phyloP scores from a whole-genome alignment of 768 basidiomycete genomes.

The Amanita thiersii region DNA sequence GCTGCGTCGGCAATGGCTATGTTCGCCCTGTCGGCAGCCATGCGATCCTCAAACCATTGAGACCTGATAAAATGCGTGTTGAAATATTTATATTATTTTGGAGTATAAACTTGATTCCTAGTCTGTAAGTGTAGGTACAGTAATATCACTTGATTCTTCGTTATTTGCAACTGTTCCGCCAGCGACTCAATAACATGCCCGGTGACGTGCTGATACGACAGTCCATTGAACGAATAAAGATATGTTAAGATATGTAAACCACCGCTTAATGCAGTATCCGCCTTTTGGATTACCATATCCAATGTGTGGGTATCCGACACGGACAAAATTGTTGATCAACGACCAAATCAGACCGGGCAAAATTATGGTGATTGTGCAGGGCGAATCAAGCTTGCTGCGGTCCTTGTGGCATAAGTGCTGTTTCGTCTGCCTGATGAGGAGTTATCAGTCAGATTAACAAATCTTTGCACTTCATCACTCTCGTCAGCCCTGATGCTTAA shows the following conservation, averaged over 20 bases:
- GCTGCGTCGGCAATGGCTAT: conserved; percentile 55
- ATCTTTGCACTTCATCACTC: too few species aligned
- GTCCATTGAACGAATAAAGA: conserved; percentile 5
- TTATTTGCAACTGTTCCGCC: neutral
- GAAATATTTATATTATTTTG: conserved; percentile 11
- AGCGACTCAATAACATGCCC: neutral
- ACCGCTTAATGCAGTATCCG: neutral
- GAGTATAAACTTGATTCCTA: neutral
- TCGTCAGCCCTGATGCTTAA: too few species aligned
- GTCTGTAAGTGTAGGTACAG: neutral
- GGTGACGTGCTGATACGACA: neutral
- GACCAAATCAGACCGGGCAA: too few species aligned
- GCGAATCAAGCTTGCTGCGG: too few species aligned
- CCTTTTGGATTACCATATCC: neutral
- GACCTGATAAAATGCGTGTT: too few species aligned
- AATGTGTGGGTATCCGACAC: neutral
- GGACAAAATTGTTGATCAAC: too few species aligned
- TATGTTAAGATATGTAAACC: neutral
- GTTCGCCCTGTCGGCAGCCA: conserved; percentile 46
- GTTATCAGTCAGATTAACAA: conserved; percentile 8
- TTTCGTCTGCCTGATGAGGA: conserved; percentile 11
- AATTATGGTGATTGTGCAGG: too few species aligned
- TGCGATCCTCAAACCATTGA: conserved; percentile 39
- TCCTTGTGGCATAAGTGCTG: too few species aligned
- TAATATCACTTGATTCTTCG: neutral